Conservation (phyloP, 148 eudicot species). For the Oxyria digyna region DNA sequence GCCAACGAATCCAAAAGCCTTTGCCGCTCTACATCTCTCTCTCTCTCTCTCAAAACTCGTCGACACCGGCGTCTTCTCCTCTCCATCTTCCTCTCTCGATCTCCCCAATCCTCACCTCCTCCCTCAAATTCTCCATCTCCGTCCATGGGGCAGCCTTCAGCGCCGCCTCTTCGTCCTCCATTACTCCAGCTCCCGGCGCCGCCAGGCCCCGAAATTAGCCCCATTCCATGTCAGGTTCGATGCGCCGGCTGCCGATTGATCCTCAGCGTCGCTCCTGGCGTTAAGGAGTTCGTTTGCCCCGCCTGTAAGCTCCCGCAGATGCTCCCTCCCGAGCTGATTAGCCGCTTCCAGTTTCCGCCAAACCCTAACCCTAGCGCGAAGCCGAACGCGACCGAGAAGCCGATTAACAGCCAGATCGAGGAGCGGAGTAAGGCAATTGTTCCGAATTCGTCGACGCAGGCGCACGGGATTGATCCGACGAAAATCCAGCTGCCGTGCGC, state of each 20-base stretch:
- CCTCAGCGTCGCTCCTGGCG: constrained; percentile 49
- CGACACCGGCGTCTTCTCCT: constrained; percentile 5
- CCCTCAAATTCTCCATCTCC: neutral
- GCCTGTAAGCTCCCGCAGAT: constrained; percentile 76
- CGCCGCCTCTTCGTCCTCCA: constrained; percentile 21
- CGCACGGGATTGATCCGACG: constrained; percentile 81
- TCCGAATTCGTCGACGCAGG: constrained; percentile 26
- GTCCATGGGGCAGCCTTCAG: constrained; percentile 16
- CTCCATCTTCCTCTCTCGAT: neutral
- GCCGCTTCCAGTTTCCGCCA: constrained; percentile 10
- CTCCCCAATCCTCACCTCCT: neutral
- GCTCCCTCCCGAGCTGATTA: constrained; percentile 44
- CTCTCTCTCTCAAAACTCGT: no score
- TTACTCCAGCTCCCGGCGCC: constrained; percentile 15
- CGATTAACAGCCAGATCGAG: constrained; percentile 18
- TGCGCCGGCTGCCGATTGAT: constrained; percentile 88
- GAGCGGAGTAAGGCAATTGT: constrained; percentile 20
- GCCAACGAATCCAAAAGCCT: constrained; percentile 10
- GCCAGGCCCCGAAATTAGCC: constrained; percentile 12
- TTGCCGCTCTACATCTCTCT: constrained; percentile 9
- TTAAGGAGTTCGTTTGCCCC: constrained; percentile 75
- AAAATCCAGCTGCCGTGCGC: constrained; percentile 88
- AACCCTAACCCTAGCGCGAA: constrained; percentile 28
- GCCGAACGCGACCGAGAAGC: constrained; percentile 9
- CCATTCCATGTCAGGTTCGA: constrained; percentile 55